Percentiles rank a stretch among this genome's conserved stretches.
These are phyloP conservation scores for Lactarius indigo DNA, from an alignment of 768 basidiomycete species.

Conservation along the genomic window DNA sequence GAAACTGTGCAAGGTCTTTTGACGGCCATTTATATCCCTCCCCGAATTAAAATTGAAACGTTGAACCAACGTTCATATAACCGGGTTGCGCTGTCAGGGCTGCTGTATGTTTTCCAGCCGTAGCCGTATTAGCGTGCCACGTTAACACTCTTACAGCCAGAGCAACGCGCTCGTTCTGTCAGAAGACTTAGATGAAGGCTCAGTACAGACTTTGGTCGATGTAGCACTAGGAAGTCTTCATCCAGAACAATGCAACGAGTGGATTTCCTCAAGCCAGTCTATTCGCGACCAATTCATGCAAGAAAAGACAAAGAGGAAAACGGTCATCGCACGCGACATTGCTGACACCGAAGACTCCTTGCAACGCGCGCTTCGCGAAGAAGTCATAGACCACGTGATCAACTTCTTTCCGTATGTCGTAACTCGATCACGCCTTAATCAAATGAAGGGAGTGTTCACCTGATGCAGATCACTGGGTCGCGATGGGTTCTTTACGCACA, in stretches of 20 bases:
- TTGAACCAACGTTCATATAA: background rate
- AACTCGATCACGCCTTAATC: background rate
- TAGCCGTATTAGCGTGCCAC: too few relatives aligned
- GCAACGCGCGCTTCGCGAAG: background rate
- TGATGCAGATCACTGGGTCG: background rate
- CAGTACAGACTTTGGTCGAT: background rate
- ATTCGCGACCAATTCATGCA: background rate
- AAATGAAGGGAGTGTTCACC: background rate
- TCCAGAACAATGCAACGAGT: background rate
- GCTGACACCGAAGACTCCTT: background rate
- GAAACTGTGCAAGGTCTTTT: conserved; percentile 26
- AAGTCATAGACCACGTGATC: background rate
- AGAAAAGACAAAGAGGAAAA: background rate
- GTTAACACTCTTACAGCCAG: background rate
- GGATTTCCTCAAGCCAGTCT: background rate
- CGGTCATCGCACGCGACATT: background rate
- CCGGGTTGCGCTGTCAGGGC: background rate
- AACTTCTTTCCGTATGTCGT: background rate
- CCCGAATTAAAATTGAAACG: background rate
- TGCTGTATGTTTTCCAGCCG: background rate
- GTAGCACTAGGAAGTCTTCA: background rate
- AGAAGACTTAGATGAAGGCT: background rate
- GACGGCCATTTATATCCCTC: background rate
- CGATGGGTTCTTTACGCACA: background rate
- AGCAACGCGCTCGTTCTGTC: background rate